Conservation (phyloP, 1,284 basidiomycete species). For the Exsudoporus floridanus region DNA sequence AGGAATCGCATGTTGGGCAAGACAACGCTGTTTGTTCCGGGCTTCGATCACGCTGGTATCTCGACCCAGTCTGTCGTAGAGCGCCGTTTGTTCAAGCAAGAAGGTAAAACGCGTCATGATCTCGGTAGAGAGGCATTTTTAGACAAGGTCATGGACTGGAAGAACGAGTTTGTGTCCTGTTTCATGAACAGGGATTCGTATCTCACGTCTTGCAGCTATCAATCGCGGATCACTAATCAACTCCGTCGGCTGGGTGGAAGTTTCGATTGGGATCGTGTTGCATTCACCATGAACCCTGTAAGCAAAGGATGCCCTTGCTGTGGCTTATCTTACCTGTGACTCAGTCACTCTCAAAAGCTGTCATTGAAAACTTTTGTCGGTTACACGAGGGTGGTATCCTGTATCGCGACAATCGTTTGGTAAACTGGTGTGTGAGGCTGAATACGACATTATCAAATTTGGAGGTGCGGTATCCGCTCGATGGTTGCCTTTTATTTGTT, state of each 20-base stretch:
- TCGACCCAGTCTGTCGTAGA: conserved; percentile 99
- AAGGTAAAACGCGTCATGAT: conserved; percentile 88
- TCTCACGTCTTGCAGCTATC: conserved; percentile 60
- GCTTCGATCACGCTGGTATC: conserved; percentile 98
- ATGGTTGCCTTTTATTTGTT: not conserved
- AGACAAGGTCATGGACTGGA: conserved; percentile 94
- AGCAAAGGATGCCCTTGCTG: conserved; percentile 14
- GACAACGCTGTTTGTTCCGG: conserved; percentile 88
- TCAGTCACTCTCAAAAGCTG: conserved; percentile 80
- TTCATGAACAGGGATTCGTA: not conserved
- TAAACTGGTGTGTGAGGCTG: conserved; percentile 97
- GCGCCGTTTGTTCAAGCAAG: conserved; percentile 83
- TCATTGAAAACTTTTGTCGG: conserved; percentile 89
- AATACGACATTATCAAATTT: conserved; percentile 98
- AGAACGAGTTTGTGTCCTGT: conserved; percentile 73
- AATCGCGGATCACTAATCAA: conserved; percentile 88
- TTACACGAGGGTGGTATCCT: conserved; percentile 92
- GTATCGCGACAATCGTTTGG: conserved; percentile 95
- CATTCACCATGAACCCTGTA: conserved; percentile 95
- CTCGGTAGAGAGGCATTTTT: conserved; percentile 93
- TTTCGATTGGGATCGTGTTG: conserved; percentile 91
- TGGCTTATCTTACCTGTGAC: not conserved
- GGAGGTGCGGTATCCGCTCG: conserved; percentile 57
- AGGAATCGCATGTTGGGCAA: conserved; percentile 97
- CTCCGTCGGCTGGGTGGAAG: conserved; percentile 89